Conservation (phyloP, 129 eudicot species). For the Centella asiatica region DNA sequence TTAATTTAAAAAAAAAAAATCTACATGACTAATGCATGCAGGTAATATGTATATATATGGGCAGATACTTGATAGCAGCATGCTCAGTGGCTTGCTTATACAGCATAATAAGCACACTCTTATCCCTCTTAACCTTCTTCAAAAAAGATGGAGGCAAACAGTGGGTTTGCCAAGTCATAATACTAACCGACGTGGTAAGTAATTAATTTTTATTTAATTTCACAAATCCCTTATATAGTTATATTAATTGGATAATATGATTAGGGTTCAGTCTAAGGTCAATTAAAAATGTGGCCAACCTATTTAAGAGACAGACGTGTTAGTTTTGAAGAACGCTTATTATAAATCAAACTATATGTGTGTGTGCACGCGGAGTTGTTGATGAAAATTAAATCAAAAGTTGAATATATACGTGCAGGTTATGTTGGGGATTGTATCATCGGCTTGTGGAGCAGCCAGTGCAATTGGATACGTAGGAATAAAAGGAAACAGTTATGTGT, state of each 20-base stretch:
- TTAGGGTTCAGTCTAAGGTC: too few relatives aligned
- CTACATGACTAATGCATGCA: too few relatives aligned
- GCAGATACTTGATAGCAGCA: constrained; percentile 66
- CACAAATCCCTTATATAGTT: too few relatives aligned
- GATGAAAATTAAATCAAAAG: background rate
- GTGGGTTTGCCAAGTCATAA: constrained; percentile 26
- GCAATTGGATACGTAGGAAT: constrained; percentile 58
- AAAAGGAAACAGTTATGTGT: constrained; percentile 51
- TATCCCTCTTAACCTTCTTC: constrained; percentile 27
- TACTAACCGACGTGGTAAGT: constrained; percentile 56
- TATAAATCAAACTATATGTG: too few relatives aligned
- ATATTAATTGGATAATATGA: too few relatives aligned
- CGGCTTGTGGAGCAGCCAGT: constrained; percentile 72
- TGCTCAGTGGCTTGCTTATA: constrained; percentile 45
- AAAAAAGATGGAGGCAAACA: constrained; percentile 31
- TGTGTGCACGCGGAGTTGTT: background rate
- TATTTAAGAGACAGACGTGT: too few relatives aligned
- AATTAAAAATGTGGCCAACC: too few relatives aligned
- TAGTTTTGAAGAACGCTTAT: too few relatives aligned
- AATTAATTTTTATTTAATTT: background rate
- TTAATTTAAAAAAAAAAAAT: too few relatives aligned
- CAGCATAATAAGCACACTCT: constrained; percentile 38
- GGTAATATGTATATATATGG: too few relatives aligned
- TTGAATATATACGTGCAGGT: constrained; percentile 27
- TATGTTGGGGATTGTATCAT: constrained; percentile 56